A percentile compares a stretch with the other conserved stretches of the same genome.
These are phyloP conservation scores for Begonia peltatifolia DNA, from an alignment of 306 rosid genomes.

Conservation along the genomic window DNA sequence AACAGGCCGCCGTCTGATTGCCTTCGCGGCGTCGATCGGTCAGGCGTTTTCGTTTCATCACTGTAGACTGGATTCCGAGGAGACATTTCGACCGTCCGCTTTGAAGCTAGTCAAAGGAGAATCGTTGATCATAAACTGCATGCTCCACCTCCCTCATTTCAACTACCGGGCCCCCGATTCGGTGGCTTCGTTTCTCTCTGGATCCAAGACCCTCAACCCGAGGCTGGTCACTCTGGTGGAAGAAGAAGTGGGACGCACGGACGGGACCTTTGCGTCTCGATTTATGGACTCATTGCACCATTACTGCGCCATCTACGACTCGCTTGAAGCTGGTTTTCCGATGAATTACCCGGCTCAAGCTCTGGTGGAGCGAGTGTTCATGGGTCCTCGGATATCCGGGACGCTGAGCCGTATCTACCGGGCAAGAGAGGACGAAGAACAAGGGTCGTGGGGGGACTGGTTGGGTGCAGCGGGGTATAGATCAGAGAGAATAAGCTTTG, in stretches of 20 bases:
- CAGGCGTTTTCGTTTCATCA: constrained; percentile 85
- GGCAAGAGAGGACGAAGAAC: constrained; percentile 12
- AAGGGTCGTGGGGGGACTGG: constrained; percentile 47
- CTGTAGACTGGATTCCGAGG: constrained; percentile 65
- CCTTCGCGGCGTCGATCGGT: constrained; percentile 61
- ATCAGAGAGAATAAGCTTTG: constrained; percentile 35
- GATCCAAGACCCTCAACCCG: constrained; percentile 38
- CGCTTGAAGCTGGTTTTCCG: constrained; percentile 66
- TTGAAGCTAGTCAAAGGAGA: constrained; percentile 65
- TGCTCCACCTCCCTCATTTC: constrained; percentile 69
- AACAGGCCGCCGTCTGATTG: constrained; percentile 49
- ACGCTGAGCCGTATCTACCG: constrained; percentile 43
- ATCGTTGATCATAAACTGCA: constrained; percentile 63
- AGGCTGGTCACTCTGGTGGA: constrained; percentile 50
- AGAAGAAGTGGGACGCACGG: constrained; percentile 35
- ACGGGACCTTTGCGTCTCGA: constrained; percentile 35
- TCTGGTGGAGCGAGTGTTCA: constrained; percentile 61
- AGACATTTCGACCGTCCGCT: constrained; percentile 37
- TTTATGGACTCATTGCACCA: constrained; percentile 63
- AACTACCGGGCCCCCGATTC: constrained; percentile 41
- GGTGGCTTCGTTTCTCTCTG: constrained; percentile 46
- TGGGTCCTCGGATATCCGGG: constrained; percentile 54
- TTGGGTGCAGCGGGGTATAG: constrained; percentile 32
- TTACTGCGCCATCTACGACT: constrained; percentile 65
- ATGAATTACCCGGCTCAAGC: constrained; percentile 51